phyloP scores from a whole-genome alignment of 2,329 filamentous ascomycete species.

The Botrytis medusae region DNA sequence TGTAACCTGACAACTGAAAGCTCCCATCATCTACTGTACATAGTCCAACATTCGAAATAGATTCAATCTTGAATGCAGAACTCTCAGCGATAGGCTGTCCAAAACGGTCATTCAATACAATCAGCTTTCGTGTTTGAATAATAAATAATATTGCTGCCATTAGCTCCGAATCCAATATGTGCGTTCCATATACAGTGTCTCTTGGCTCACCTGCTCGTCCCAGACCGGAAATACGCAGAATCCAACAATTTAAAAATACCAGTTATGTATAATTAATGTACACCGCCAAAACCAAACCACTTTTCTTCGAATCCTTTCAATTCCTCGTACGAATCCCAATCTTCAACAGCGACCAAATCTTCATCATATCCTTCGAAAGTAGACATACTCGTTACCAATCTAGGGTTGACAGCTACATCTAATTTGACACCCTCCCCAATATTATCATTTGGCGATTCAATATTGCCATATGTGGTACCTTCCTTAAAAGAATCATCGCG shows the following conservation, averaged over 20 bases:
- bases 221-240: not conserved
- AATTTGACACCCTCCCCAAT: slow-evolving; percentile 28
- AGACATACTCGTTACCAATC: slow-evolving; percentile 24
- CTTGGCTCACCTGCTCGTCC: too few species aligned
- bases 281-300: slow-evolving; percentile 29
- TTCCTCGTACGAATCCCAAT: slow-evolving; percentile 31
- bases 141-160: not conserved
- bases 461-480: slow-evolving; percentile 28
- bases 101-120: not conserved
- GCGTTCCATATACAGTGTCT: not conserved
- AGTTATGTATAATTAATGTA: slow-evolving; percentile 18
- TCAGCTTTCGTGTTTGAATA: not conserved
- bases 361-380: slow-evolving; percentile 27
- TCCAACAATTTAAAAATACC: not conserved
- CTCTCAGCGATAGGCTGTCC: not conserved
- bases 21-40: not conserved
- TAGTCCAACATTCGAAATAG: not conserved
- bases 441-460: slow-evolving; percentile 27
- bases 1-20: not conserved
- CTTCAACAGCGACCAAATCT: slow-evolving; percentile 24
- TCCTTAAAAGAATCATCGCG: slow-evolving; percentile 24
- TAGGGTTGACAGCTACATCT: slow-evolving; percentile 23
- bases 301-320: slow-evolving; percentile 29
- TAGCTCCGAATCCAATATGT: not conserved
- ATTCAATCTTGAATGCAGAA: not conserved